phyloP scores from a whole-genome alignment of 768 basidiomycete genomes.

The Mrakia blollopis region DNA sequence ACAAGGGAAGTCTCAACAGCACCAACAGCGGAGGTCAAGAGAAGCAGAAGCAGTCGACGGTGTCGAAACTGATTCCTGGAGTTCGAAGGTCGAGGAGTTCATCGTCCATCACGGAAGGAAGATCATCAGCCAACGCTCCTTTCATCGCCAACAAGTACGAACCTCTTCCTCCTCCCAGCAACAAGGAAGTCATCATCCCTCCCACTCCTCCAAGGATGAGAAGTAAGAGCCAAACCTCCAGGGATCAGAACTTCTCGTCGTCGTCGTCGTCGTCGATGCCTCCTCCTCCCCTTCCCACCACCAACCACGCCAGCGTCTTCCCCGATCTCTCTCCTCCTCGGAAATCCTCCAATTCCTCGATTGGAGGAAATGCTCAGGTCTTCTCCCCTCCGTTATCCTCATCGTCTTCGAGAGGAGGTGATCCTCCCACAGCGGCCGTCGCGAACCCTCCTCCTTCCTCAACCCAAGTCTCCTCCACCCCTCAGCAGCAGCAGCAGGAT shows the following conservation, averaged over 20 bases:
- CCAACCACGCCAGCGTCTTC: not conserved
- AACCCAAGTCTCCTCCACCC: too few species aligned
- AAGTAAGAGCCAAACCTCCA: conserved; percentile 1
- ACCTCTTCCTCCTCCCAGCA: not conserved
- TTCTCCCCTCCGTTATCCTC: not conserved
- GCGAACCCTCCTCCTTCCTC: too few species aligned
- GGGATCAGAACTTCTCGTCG: not conserved
- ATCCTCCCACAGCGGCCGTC: too few species aligned
- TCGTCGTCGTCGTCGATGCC: not conserved
- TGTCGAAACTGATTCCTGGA: not conserved
- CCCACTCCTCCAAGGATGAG: not conserved
- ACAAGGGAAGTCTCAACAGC: conserved; percentile 1
- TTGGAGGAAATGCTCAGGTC: not conserved
- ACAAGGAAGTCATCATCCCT: not conserved
- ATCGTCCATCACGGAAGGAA: not conserved
- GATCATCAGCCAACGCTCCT: not conserved
- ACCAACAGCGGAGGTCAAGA: too few species aligned
- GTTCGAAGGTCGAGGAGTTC: not conserved
- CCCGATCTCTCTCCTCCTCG: not conserved
- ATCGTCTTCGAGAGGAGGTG: too few species aligned
- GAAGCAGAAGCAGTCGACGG: not conserved
- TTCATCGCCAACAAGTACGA: conserved; percentile 1
- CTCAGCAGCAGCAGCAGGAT: too few species aligned
- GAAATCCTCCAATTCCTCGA: not conserved
- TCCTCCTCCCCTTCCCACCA: conserved; percentile 2